Base-by-base conservation (phyloP, 306 rosid genomes). In the Vigna angularis region DNA sequence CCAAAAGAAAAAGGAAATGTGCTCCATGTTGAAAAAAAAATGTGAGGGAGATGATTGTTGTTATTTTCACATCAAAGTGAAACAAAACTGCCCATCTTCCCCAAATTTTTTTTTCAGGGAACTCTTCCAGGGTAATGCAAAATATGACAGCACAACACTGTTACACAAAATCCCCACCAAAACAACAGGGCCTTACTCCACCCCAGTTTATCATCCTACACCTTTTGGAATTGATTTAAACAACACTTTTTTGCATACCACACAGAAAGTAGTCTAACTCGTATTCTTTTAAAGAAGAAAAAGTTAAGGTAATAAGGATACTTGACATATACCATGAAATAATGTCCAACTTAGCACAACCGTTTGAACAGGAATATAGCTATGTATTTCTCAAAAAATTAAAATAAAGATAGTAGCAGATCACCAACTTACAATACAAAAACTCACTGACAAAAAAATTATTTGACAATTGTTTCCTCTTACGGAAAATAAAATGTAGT, bases 41-140 rank as follows among this genome's bases (percentile, higher is more conserved):
- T 85, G 73, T 83, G 44, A 87, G 80, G 87, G 42, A 66, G 86
- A 87, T 87, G 93, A 89, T 87, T 87, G 87, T 85, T 85, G 86
- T 77, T 4, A 61, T 51, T 83, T 77, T 78, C 83, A 84, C 1
- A 17, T 17, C 5, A 36, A n/a, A 55, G 53, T 85, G 89, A 85
- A 87, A 80, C 44, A 66, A 89, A 89, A 81, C 85, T 87, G 87
- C 88, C 89, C 93, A 85, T 64, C 87, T 79, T 85, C 84, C 78
- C 93, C 85, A 66, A 51, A 32, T 87, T 13, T 16, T 78, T 87
- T 8, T 85, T 64, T 84, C 93, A 83, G 83, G 81, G 82, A 87
- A 87, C 58, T 76, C 89, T 83, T 85, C 85, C 86, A 81, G 89
- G 49, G 52, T 77, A 83, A 79, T 58, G 89, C 91, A 87, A n/a